Evolutionary conservation across 257 asterid genomes (phyloP).

Genomic region (Lycium ferocissimum): DNA sequence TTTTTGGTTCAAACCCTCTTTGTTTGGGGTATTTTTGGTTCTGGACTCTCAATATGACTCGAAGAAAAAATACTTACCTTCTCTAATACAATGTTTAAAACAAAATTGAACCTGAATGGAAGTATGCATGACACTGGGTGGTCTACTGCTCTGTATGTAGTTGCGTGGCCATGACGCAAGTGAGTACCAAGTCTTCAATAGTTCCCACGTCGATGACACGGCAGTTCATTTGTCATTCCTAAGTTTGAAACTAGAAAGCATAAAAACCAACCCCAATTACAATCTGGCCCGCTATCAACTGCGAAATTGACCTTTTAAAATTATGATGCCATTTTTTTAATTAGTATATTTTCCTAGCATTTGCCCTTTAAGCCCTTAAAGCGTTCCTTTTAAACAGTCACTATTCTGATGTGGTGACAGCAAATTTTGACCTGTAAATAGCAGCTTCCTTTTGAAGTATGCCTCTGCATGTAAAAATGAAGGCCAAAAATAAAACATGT

Average conservation of each 20-base stretch:
- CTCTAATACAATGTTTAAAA: too few relatives aligned
- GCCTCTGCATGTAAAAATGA: not conserved
- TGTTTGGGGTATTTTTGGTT: too few relatives aligned
- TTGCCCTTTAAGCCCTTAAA: not conserved
- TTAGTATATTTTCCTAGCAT: not conserved
- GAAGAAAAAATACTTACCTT: too few relatives aligned
- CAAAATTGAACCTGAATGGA: too few relatives aligned
- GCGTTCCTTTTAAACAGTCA: slow-evolving; percentile 3
- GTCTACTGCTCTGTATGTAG: too few relatives aligned
- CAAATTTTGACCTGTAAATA: not conserved
- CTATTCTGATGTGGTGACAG: slow-evolving; percentile 38
- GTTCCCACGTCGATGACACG: not conserved
- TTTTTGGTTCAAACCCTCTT: too few relatives aligned
- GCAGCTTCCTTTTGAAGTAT: not conserved
- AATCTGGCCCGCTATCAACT: not conserved
- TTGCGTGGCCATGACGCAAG: too few relatives aligned
- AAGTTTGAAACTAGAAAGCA: not conserved
- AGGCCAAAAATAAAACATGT: not conserved
- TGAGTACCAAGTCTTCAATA: not conserved
- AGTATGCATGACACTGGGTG: too few relatives aligned
- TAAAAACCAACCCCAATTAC: not conserved
- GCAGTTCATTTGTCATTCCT: not conserved
- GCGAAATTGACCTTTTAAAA: not conserved
- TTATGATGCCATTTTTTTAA: not conserved
- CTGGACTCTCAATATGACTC: too few relatives aligned